phyloP scores from a whole-genome alignment of 805 yeast species.

The Cyberlindnera euphorbiiphila region DNA sequence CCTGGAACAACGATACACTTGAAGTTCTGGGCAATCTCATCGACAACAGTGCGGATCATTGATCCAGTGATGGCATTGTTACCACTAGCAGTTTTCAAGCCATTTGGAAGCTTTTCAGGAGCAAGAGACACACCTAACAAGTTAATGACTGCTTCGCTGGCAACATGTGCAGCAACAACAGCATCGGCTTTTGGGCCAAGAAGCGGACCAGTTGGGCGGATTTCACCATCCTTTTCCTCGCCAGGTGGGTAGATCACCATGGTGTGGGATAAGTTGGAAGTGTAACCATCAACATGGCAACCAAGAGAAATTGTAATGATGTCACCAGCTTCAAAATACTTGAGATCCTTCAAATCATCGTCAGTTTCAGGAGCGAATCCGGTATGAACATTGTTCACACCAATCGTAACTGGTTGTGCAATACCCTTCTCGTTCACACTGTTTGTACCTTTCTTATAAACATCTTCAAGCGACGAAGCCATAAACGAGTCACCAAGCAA shows the following conservation, averaged over 20 bases:
- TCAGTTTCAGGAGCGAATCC: conserved; percentile 89
- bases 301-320: conserved; percentile 82
- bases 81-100: conserved; percentile 33
- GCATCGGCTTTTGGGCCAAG: conserved; percentile 88
- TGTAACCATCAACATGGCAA: conserved; percentile 93
- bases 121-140: conserved; percentile 68
- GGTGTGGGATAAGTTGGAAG: conserved; percentile 84
- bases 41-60: conserved; percentile 70
- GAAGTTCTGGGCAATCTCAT: conserved; percentile 79
- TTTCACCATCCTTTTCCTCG: conserved; percentile 32
- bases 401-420: conserved; percentile 86
- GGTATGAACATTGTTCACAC: conserved; percentile 69
- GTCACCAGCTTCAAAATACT: conserved; percentile 67
- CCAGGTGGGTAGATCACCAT: conserved; percentile 76
- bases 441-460: conserved; percentile 48
- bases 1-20: conserved; percentile 89
- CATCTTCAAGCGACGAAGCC: conserved; percentile 51
- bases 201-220: conserved; percentile 68
- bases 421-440: conserved; percentile 84
- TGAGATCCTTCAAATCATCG: conserved; percentile 40
- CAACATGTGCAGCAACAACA: conserved; percentile 81
- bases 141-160: conserved; percentile 79
- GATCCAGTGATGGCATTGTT: conserved; percentile 56
- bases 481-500: conserved; percentile 76
- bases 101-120: conserved; percentile 71